Conservation (phyloP, 169 alveolate species). For the Cryptosporidium sp. region DNA sequence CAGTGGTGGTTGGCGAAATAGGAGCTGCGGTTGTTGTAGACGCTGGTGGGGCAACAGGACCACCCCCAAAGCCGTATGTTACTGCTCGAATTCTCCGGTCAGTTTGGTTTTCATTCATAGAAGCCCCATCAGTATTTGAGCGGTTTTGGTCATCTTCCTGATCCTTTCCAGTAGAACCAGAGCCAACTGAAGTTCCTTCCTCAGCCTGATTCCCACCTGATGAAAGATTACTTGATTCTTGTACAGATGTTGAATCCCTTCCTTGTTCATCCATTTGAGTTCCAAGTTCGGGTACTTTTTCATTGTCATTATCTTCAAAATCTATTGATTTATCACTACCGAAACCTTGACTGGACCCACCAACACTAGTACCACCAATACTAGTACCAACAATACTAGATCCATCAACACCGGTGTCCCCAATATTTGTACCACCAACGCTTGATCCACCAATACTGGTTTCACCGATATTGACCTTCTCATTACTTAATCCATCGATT, state of each 20-base stretch:
- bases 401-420: not conserved
- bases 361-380: not conserved
- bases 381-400: not conserved
- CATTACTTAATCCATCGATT: not conserved
- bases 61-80: constrained; percentile 26
- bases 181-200: not conserved
- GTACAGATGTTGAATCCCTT: not conserved
- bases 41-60: constrained; percentile 10
- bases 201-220: not conserved
- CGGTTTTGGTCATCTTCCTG: not conserved
- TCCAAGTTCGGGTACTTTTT: not conserved
- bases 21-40: constrained; percentile 7
- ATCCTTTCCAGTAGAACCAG: not conserved
- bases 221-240: not conserved
- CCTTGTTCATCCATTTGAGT: not conserved
- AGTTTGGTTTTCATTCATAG: not conserved
- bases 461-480: not conserved
- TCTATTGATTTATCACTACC: not conserved
- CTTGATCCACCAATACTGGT: not conserved
- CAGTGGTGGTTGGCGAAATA: too few relatives aligned
- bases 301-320: not conserved
- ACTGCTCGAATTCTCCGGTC: not conserved
- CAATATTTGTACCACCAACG: not conserved
- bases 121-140: not conserved
- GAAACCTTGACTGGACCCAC: not conserved